A percentile compares a stretch with the other conserved stretches of the same genome.
Evolutionary conservation across 306 rosid genomes (phyloP).

Genomic region (Phaseolus lunatus): DNA sequence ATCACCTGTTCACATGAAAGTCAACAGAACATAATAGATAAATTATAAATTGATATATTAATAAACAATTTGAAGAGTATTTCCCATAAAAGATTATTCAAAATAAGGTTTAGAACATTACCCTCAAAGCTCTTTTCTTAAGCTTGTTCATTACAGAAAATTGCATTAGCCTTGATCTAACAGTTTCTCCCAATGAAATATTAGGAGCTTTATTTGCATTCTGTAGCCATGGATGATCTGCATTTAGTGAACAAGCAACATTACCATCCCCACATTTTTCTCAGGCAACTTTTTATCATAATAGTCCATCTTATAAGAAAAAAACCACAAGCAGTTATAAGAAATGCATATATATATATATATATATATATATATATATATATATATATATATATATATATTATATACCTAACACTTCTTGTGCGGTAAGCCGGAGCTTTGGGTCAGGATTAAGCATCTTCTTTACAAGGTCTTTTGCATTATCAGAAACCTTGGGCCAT

Average conservation of each 20-base stretch:
- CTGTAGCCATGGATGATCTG: conserved; percentile 95
- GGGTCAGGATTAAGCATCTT: conserved; percentile 97
- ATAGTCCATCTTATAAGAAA: neutral
- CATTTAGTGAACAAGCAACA: conserved; percentile 43
- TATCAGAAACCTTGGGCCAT: conserved; percentile 94
- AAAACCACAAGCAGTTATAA: neutral
- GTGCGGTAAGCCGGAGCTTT: conserved; percentile 75
- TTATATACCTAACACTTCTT: conserved; percentile 78
- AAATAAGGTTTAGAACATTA: conserved; percentile 49
- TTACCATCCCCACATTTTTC: conserved; percentile 21
- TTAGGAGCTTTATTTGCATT: conserved; percentile 91
- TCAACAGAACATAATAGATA: conserved; percentile 33
- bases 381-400: conserved; percentile 34
- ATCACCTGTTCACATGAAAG: conserved; percentile 67
- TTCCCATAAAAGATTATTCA: conserved; percentile 26
- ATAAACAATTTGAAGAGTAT: conserved; percentile 27
- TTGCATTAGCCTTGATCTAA: conserved; percentile 87
- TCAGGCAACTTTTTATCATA: neutral
- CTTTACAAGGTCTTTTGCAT: conserved; percentile 92
- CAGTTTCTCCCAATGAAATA: conserved; percentile 91
- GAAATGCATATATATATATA: conserved; percentile 1
- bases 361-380: conserved; percentile 35
- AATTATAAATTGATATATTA: neutral
- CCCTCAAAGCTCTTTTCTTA: conserved; percentile 96
- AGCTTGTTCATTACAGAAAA: conserved; percentile 97